Base-by-base conservation (phyloP, 2,329 filamentous ascomycete species). In the Paraphaeosphaeria sporulosa region DNA sequence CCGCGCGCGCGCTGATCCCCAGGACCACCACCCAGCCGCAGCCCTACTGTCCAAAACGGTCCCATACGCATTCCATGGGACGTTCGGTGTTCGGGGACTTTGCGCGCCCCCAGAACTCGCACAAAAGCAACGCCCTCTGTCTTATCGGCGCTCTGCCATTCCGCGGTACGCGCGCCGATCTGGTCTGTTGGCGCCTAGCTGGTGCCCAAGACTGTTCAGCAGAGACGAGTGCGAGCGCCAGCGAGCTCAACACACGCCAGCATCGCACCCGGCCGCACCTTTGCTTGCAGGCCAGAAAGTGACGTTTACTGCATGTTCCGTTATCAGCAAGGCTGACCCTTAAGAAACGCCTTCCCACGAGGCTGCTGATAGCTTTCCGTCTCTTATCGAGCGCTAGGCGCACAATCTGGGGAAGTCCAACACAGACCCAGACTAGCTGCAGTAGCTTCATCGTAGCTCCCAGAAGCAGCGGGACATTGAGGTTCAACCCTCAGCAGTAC, bases 1-100 rank as follows among this genome's bases (percentile, higher is more conserved):
- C n/a, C n/a, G n/a, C n/a, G n/a, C 59, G 40, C 25, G 25, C 25
- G 25, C 25, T 27, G 25, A 27, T 27, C 25, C 25, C 3, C 30
- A 32, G 30, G 8, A 32, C 30, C 30, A 8, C 10, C 6, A 8
- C 30, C 30, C 10, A 32, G 30, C 30, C 10, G 30, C 30, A 32
- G 51, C 51, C 38, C 38, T 43, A 19, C 23, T 38, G 23, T 23
- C 47, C 32, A 43, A 30, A 42, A 21, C 38, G 27, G 15, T 32
- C 50, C 34, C 34, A 25, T 30, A 30, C 13, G 44, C 44, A 47
- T 47, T 40, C 40, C 34, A n/a, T 51, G 48, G 30, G 12, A 30
- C 7, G 25, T 4, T 17, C 25, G 36, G 42, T 27, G 27, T 55
- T 55, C 52, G 42, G 42, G 52, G 25, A 52, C 49, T 42, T 27